Evolutionary conservation across 2,329 filamentous ascomycete genomes (phyloP).

Genomic region (Pseudocercospora fijiensis): DNA sequence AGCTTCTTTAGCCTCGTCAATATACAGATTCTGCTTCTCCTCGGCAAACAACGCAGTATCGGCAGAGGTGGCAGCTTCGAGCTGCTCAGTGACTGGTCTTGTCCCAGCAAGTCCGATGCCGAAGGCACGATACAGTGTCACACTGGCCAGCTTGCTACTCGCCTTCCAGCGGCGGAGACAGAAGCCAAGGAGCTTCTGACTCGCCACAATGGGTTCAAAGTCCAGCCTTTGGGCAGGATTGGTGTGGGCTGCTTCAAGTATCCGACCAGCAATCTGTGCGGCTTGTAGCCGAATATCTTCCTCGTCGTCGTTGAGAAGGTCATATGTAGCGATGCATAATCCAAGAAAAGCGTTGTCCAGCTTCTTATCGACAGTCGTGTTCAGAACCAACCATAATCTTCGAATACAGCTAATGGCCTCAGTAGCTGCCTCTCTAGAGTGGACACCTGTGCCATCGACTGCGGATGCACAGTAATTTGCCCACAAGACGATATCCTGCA

Average conservation of each 20-base stretch:
- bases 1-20: constrained; percentile 76
- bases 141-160: constrained; percentile 9
- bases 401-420: constrained; percentile 26
- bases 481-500: constrained; percentile 17
- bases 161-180: constrained; percentile 31
- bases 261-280: constrained; percentile 49
- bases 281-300: constrained; percentile 76
- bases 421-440: constrained; percentile 34
- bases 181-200: constrained; percentile 40
- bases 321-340: constrained; percentile 67
- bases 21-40: constrained; percentile 92
- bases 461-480: constrained; percentile 21
- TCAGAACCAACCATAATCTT: constrained; percentile 21
- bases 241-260: constrained; percentile 42
- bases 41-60: constrained; percentile 75
- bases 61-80: constrained; percentile 31
- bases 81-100: constrained; percentile 14
- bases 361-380: neutral
- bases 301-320: constrained; percentile 83
- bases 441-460: constrained; percentile 28
- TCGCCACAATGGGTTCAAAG: constrained; percentile 52
- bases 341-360: constrained; percentile 46
- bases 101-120: neutral
- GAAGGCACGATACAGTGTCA: constrained; percentile 29
- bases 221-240: constrained; percentile 15